These are phyloP conservation scores for Colletotrichum trifolii DNA, from an alignment of 2,329 filamentous ascomycete genomes.

Conservation along the genomic window DNA sequence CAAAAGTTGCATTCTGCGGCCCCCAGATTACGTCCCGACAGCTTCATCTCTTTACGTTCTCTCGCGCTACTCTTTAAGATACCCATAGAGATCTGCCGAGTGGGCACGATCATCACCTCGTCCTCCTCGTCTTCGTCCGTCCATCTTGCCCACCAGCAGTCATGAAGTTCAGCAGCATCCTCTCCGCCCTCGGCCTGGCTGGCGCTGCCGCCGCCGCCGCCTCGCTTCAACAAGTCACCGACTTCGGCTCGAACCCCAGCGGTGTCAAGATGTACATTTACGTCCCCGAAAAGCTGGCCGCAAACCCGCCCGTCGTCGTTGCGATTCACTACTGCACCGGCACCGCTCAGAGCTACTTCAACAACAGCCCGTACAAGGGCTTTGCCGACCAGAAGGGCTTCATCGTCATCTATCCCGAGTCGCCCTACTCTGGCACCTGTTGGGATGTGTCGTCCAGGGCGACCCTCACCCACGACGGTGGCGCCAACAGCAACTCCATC, in stretches of 20 bases:
- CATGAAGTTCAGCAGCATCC: constrained; percentile 33
- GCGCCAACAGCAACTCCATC: constrained; percentile 62
- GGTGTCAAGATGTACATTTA: constrained; percentile 46
- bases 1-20: constrained; percentile 12
- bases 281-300: constrained; percentile 45
- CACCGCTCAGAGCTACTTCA: constrained; percentile 62
- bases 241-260: constrained; percentile 44
- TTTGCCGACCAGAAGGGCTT: constrained; percentile 66
- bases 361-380: constrained; percentile 60
- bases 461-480: constrained; percentile 61
- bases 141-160: neutral
- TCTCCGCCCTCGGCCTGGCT: constrained; percentile 37
- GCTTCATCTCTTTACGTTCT: neutral
- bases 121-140: neutral
- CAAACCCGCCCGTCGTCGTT: constrained; percentile 60
- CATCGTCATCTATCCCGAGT: constrained; percentile 62
- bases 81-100: neutral
- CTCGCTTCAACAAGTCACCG: constrained; percentile 42
- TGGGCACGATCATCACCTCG: neutral
- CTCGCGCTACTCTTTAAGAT: neutral
- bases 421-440: constrained; percentile 56
- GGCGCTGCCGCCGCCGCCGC: constrained; percentile 36
- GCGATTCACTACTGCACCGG: constrained; percentile 68
- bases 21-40: neutral
- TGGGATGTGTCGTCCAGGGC: constrained; percentile 69